Percentiles rank a stretch among this genome's conserved stretches.
phyloP scores from a whole-genome alignment of 768 basidiomycete genomes.

The Trametes meyenii region DNA sequence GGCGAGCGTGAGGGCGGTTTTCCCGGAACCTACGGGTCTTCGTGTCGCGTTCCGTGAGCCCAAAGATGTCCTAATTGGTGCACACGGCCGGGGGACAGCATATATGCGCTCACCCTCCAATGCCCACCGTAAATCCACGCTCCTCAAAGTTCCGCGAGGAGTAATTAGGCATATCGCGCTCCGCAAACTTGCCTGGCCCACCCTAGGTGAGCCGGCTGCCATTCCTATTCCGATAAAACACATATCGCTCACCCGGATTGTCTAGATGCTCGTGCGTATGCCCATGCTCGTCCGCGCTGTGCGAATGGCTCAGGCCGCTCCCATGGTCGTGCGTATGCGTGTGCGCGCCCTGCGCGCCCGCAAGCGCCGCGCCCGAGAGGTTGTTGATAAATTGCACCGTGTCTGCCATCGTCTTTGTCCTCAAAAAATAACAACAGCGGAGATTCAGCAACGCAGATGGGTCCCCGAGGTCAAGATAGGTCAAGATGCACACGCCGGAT shows the following conservation, averaged over 20 bases:
- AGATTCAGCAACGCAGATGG: no score
- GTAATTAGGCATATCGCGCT: slow-evolving; percentile 92
- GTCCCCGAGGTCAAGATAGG: no score
- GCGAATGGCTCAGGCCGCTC: slow-evolving; percentile 48
- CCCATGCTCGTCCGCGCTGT: slow-evolving; percentile 75
- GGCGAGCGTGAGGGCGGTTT: slow-evolving; percentile 91
- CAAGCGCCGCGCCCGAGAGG: slow-evolving; percentile 42
- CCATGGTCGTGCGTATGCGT: slow-evolving; percentile 51
- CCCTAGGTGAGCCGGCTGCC: slow-evolving; percentile 6
- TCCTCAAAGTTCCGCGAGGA: slow-evolving; percentile 83
- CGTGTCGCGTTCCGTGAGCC: background rate
- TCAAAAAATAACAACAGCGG: no score
- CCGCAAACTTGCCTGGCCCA: slow-evolving; percentile 79
- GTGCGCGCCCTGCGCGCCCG: slow-evolving; percentile 30
- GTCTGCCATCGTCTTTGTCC: slow-evolving; percentile 14
- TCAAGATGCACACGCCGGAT: no score
- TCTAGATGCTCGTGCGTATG: slow-evolving; percentile 95
- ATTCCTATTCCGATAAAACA: background rate
- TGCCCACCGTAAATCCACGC: slow-evolving; percentile 96
- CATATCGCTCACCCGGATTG: slow-evolving; percentile 62
- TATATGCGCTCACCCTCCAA: slow-evolving; percentile 76
- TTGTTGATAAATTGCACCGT: slow-evolving; percentile 76
- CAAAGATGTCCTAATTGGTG: background rate
- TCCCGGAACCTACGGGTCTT: slow-evolving; percentile 97
- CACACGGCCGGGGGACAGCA: background rate